phyloP scores from a whole-genome alignment of 768 basidiomycete genomes.

The Xerocomellus dryophilus region DNA sequence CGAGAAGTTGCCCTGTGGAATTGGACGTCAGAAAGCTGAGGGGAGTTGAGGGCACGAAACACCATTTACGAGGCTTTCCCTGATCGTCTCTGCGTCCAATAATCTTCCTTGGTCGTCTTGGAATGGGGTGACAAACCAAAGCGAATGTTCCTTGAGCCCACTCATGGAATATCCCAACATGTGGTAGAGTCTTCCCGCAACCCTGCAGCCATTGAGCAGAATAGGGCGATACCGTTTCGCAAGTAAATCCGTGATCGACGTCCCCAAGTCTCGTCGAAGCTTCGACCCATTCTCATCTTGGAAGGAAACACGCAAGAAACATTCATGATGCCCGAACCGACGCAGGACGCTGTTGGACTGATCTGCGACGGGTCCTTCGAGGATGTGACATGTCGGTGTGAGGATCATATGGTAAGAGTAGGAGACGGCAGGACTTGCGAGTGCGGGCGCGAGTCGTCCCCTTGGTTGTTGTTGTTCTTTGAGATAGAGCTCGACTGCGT shows the following conservation, averaged over 20 bases:
- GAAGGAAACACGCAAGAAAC: conserved; percentile 48
- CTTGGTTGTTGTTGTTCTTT: conserved; percentile 26
- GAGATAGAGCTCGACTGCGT: conserved; percentile 18
- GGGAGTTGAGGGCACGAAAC: background rate
- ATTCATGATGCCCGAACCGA: conserved; percentile 37
- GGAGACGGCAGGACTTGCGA: conserved; percentile 19
- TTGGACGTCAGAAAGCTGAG: conserved; percentile 1
- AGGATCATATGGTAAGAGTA: conserved; percentile 39
- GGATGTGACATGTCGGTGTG: conserved; percentile 38
- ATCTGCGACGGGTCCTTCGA: conserved; percentile 41
- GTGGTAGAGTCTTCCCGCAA: conserved; percentile 45
- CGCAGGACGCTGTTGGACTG: conserved; percentile 39
- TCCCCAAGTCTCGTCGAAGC: conserved; percentile 32
- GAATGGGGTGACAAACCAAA: conserved; percentile 50
- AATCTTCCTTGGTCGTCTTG: conserved; percentile 18
- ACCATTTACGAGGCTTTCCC: conserved; percentile 34
- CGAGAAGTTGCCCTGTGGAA: conserved; percentile 40
- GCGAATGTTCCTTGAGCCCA: conserved; percentile 47
- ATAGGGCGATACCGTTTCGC: conserved; percentile 33
- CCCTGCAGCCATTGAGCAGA: conserved; percentile 32
- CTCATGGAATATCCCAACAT: conserved; percentile 55
- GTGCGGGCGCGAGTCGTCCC: conserved; percentile 24
- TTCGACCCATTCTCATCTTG: conserved; percentile 45
- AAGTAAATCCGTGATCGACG: conserved; percentile 34
- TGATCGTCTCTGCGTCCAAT: conserved; percentile 29